Percentiles rank a stretch among this genome's conserved stretches.
Conservation (phyloP, 805 yeast species). For the Sungouiella thailandica region DNA sequence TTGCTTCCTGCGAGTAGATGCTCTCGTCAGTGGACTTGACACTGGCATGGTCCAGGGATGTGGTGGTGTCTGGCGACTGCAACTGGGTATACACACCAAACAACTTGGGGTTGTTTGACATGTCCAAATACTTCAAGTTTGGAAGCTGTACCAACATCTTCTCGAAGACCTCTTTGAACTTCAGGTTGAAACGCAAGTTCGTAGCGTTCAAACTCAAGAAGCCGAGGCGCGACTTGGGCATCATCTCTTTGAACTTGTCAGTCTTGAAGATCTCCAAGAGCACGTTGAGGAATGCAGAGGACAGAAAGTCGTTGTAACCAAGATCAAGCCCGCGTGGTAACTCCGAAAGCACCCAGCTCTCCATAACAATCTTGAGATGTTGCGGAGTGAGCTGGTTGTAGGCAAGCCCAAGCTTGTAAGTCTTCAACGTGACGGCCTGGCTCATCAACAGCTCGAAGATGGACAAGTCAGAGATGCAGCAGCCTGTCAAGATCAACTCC, state of each 20-base stretch:
- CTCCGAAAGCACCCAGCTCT: conserved; percentile 51
- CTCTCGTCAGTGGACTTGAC: background rate
- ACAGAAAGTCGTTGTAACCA: conserved; percentile 71
- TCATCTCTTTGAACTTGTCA: conserved; percentile 15
- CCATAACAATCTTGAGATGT: conserved; percentile 51
- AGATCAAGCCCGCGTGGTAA: conserved; percentile 68
- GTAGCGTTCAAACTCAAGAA: conserved; percentile 66
- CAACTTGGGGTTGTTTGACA: conserved; percentile 63
- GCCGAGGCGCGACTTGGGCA: conserved; percentile 22
- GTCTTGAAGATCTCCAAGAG: conserved; percentile 27
- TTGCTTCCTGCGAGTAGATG: conserved; percentile 13
- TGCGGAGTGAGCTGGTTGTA: conserved; percentile 57
- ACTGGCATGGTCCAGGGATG: background rate
- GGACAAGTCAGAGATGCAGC: conserved; percentile 53
- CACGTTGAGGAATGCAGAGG: conserved; percentile 27
- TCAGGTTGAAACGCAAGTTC: conserved; percentile 45
- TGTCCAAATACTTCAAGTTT: conserved; percentile 64
- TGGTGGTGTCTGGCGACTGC: no score
- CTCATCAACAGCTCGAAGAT: conserved; percentile 52
- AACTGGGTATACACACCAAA: conserved; percentile 44
- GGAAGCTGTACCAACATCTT: conserved; percentile 50
- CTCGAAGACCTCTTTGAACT: conserved; percentile 46
- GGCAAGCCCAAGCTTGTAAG: conserved; percentile 71
- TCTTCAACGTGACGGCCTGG: conserved; percentile 49
- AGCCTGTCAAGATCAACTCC: conserved; percentile 75